Conservation (phyloP, 2,329 filamentous ascomycete species). For the Blumeria graminis region DNA sequence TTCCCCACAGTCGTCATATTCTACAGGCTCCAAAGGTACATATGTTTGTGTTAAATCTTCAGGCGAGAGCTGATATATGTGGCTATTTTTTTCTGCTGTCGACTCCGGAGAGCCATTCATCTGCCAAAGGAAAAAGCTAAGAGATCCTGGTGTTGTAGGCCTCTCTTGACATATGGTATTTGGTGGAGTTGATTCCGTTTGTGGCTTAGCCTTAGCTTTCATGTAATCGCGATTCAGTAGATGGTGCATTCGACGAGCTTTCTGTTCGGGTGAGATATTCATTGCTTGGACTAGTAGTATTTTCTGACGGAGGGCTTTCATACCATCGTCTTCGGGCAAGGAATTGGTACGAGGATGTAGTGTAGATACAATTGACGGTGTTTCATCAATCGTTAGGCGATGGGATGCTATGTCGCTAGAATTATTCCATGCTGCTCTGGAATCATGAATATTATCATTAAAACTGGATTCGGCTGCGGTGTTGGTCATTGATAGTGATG, state of each 20-base stretch:
- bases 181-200: constrained; percentile 7
- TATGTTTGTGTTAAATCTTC: constrained; percentile 46
- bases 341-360: constrained; percentile 9
- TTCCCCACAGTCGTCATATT: constrained; percentile 22
- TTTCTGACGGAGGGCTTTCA: constrained; percentile 37
- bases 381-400: constrained; percentile 8
- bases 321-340: constrained; percentile 54
- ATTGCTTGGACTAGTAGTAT: constrained; percentile 45
- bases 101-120: constrained; percentile 14
- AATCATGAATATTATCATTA: too few species aligned
- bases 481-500: too few species aligned
- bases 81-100: constrained; percentile 7
- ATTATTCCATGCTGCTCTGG: neutral
- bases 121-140: constrained; percentile 36
- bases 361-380: constrained; percentile 2
- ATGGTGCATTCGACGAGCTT: constrained; percentile 47
- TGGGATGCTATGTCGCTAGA: constrained; percentile 8
- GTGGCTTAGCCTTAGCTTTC: constrained; percentile 17
- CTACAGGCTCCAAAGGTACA: constrained; percentile 27
- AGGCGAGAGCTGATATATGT: constrained; percentile 26
- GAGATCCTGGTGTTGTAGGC: constrained; percentile 20
- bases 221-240: constrained; percentile 46
- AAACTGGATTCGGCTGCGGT: too few species aligned
- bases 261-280: constrained; percentile 33
- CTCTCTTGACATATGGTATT: constrained; percentile 18